Base-by-base conservation (phyloP, 2,329 filamentous ascomycete genomes). In the Aspergillus fijiensis region DNA sequence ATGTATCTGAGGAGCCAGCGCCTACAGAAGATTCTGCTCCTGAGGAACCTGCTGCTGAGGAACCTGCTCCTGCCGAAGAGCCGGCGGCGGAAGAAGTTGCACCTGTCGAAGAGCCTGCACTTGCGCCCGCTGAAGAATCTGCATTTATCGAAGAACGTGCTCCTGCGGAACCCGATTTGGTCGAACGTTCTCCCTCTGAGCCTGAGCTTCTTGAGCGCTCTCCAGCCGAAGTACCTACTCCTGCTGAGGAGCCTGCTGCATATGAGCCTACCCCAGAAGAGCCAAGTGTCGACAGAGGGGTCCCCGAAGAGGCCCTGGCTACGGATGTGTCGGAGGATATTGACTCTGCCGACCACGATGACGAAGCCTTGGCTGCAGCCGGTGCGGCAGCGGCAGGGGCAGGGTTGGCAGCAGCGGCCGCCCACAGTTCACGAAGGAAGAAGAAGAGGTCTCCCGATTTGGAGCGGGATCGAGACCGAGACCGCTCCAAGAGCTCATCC, bases 401-500 rank as follows among this genome's bases (percentile, higher is more conserved):
- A 23, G 67, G 63, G 39, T 57, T 61, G 6, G 55, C 60, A 19
- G 51, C 54, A 12, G 55, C 63, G 56, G 56, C 54, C 14, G 60
- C 57, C 4, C 60, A 68, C 31, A 61, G 57, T 19, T 62, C 69
- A 14, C 69, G 69, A 33, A 72, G 70, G 55, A 75, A 67, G 53
- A 75, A 72, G 68, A 69, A 68, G 58, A 72, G 70, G 16, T 69
- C 70, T 2, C 66, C 71, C 7, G 68, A 63, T 12, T 59, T 65
- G 27, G 71, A 74, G 2, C 68, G 69, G 25, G 75, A 77, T 29
- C 72, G 72, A 57, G 70, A 71, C 9, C 72, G 72, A 57, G 70
- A 71, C 9, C 68, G 69, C 45, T 76, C 76, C 4, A 79, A 72
- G 55, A 67, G 70, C 27, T 78, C 74, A 2, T 72, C 70, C 5